Conservation (phyloP, 1,139 yeast species). For the Suhomyces wounanorum region DNA sequence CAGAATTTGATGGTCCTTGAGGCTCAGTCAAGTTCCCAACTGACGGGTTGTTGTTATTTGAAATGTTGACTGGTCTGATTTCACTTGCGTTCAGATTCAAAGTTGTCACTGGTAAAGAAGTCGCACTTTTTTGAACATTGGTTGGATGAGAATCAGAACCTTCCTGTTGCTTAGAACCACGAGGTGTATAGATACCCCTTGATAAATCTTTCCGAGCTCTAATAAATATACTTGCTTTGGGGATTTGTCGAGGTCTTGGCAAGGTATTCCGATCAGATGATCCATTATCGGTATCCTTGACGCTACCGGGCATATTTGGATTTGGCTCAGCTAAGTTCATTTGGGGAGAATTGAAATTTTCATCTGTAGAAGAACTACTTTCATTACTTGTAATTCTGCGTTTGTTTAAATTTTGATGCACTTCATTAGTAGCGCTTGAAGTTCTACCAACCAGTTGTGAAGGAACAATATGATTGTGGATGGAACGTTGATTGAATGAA, state of each 20-base stretch:
- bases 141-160: neutral
- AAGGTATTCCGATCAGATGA: neutral
- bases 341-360: neutral
- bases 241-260: neutral
- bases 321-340: neutral
- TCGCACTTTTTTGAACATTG: neutral
- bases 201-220: neutral
- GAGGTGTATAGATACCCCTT: slow-evolving; percentile 1
- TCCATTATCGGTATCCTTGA: neutral
- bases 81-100: neutral
- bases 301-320: neutral
- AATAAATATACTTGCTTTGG: slow-evolving; percentile 2
- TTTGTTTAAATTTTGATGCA: neutral
- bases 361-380: neutral
- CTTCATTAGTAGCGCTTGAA: neutral
- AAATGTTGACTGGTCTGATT: neutral
- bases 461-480: neutral
- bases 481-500: neutral
- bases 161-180: neutral
- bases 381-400: neutral
- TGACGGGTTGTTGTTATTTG: neutral
- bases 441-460: neutral
- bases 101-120: neutral
- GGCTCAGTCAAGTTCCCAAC: neutral
- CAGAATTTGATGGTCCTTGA: neutral